Conservation (phyloP, 257 asterid species). For the Lithospermum erythrorhizon region DNA sequence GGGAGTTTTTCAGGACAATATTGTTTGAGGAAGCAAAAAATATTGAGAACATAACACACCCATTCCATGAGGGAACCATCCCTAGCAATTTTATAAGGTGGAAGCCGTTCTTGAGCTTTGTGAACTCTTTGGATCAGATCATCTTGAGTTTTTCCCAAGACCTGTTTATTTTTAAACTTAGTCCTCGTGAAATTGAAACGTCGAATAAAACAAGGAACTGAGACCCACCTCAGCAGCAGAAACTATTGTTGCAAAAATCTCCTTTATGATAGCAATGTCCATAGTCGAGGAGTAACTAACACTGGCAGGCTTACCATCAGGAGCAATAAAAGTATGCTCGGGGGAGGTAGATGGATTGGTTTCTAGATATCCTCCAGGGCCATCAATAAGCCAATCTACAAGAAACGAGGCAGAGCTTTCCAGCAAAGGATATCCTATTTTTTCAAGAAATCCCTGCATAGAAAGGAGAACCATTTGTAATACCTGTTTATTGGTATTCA, state of each 20-base stretch:
- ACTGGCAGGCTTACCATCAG: constrained; percentile 56
- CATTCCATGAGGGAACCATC: constrained; percentile 87
- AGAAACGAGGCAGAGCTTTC: constrained; percentile 58
- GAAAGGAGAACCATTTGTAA: no score
- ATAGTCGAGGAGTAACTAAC: constrained; percentile 73
- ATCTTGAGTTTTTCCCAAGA: constrained; percentile 41
- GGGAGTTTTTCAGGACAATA: background rate
- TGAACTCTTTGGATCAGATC: constrained; percentile 41
- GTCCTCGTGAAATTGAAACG: background rate
- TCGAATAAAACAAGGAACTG: background rate
- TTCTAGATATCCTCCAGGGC: constrained; percentile 44
- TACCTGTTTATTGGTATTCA: no score
- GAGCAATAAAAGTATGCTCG: constrained; percentile 62
- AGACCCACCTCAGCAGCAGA: constrained; percentile 62
- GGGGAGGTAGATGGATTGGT: constrained; percentile 89
- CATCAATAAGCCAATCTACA: constrained; percentile 67
- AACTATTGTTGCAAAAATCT: constrained; percentile 45
- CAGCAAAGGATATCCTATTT: constrained; percentile 54
- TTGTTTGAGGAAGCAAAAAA: background rate
- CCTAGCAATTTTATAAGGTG: constrained; percentile 41
- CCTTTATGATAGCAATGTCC: constrained; percentile 63
- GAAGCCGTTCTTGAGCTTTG: constrained; percentile 51
- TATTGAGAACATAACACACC: constrained; percentile 27
- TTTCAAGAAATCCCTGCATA: constrained; percentile 41
- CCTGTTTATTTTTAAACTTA: constrained; percentile 21